phyloP scores from a whole-genome alignment of 2,329 filamentous ascomycete genomes.

The Sporothrix globosa region DNA sequence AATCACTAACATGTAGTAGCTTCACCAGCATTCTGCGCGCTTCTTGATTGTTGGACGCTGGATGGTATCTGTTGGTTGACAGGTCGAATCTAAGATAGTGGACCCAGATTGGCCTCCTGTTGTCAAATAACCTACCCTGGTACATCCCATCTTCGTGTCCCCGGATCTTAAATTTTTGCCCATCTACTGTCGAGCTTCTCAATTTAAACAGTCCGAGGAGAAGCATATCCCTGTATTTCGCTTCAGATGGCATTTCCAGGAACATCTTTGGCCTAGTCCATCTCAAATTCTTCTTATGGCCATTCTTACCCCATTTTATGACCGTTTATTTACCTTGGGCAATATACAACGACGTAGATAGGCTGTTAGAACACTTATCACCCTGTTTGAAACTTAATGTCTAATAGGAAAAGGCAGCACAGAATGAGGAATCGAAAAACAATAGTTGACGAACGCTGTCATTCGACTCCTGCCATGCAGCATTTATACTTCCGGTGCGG shows the following conservation, averaged over 20 bases:
- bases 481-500: not conserved
- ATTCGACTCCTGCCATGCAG: not conserved
- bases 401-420: not conserved
- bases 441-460: not conserved
- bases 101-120: not conserved
- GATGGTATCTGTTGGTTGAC: not conserved
- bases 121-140: not conserved
- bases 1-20: not conserved
- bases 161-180: not conserved
- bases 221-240: not conserved
- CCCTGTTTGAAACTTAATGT: not conserved
- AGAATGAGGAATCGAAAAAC: not conserved
- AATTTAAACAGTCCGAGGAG: too few relatives aligned
- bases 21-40: too few relatives aligned
- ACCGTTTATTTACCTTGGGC: not conserved
- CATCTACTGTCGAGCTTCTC: too few relatives aligned
- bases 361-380: not conserved
- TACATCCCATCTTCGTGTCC: not conserved
- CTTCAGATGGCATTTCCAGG: not conserved
- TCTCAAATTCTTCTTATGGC: not conserved
- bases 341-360: not conserved
- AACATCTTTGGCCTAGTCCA: not conserved
- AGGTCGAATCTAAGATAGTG: not conserved
- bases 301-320: not conserved
- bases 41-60: not conserved